phyloP scores from a whole-genome alignment of 1,284 basidiomycete genomes.

The Ustilago esculenta region DNA sequence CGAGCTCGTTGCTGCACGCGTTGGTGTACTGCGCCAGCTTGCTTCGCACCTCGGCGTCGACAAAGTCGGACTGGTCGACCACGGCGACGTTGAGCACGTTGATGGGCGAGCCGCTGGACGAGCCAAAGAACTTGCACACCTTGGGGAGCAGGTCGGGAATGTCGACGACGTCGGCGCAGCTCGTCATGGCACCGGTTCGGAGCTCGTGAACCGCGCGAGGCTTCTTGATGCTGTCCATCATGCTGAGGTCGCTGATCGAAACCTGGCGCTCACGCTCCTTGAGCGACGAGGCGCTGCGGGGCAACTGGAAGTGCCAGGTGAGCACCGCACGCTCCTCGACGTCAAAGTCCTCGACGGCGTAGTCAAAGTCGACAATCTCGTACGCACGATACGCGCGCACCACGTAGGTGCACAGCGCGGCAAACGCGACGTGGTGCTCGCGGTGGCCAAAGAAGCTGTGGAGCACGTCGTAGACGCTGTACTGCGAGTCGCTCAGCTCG shows the following conservation, averaged over 20 bases:
- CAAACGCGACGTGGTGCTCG: constrained; percentile 77
- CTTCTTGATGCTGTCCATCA: constrained; percentile 51
- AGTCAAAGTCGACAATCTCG: constrained; percentile 88
- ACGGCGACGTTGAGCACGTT: constrained; percentile 81
- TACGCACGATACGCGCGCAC: constrained; percentile 96
- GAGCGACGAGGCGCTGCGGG: constrained; percentile 36
- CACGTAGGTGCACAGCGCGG: constrained; percentile 94
- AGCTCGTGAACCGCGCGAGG: constrained; percentile 48
- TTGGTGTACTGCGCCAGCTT: constrained; percentile 81
- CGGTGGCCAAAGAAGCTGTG: constrained; percentile 90
- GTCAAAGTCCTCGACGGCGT: constrained; percentile 77
- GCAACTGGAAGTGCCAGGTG: constrained; percentile 72
- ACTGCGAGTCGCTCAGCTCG: constrained; percentile 94
- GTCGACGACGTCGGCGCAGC: constrained; percentile 53
- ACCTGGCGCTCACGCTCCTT: constrained; percentile 63
- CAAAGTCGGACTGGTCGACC: constrained; percentile 75
- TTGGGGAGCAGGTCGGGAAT: constrained; percentile 57
- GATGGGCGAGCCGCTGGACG: constrained; percentile 40
- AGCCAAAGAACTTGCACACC: constrained; percentile 58
- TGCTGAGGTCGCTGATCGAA: constrained; percentile 61
- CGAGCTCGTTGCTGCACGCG: constrained; percentile 75
- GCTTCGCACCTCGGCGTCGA: constrained; percentile 81
- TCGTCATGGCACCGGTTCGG: constrained; percentile 65
- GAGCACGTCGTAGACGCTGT: constrained; percentile 96
- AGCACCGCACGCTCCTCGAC: constrained; percentile 70